Evolutionary conservation across 345 rosid genomes (phyloP), one percentile per base, ranked within the genome.

Genomic region (Eucalyptus regnans): DNA sequence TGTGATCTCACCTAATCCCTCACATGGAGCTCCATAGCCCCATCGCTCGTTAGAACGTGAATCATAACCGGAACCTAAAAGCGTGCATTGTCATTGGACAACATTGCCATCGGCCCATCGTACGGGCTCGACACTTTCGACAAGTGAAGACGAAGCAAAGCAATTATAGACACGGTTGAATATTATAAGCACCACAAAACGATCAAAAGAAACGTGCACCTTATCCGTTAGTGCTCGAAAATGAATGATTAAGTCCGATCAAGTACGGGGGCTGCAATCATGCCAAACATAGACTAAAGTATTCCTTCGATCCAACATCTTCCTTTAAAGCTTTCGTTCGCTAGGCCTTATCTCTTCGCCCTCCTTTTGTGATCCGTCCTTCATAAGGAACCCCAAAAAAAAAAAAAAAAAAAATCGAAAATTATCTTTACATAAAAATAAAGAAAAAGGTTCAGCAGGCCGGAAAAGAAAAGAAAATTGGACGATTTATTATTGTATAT

Each of bases 81-180:
- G 44, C 0, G 25, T 4, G 25, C 2, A 2, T 1, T 33, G 80
- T 68, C 25, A 1, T 5, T 9, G 23, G 20, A 68, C 4, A 17
- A 33, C 23, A 9, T 9, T 33, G 80, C 80, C 81, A 33, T 41
- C 41, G 41, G 41, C 41, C 41, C 41, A 41, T 71, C 0, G 11
- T 9, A 31, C 11, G 23, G 81, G 81, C 25, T 71, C 2, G 2
- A 11, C 81, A 5, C 44, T 33, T 33, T 33, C 18, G 81, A 71
- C 41, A 5, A 9, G 44, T 18, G 81, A 71, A 18, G 81, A 71
- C 80, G 11, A 66, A 9, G 41, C 25, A 33, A 68, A 68, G 44
- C 25, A 17, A 68, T 68, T 25, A 33, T 68, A 3, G 80, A 68
- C 80, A 4, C 8, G 10, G 2, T 68, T 33, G 44, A 17, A 68